These are phyloP conservation scores for Elsinoe batatas DNA, from an alignment of 2,329 filamentous ascomycete genomes.

Conservation along the genomic window DNA sequence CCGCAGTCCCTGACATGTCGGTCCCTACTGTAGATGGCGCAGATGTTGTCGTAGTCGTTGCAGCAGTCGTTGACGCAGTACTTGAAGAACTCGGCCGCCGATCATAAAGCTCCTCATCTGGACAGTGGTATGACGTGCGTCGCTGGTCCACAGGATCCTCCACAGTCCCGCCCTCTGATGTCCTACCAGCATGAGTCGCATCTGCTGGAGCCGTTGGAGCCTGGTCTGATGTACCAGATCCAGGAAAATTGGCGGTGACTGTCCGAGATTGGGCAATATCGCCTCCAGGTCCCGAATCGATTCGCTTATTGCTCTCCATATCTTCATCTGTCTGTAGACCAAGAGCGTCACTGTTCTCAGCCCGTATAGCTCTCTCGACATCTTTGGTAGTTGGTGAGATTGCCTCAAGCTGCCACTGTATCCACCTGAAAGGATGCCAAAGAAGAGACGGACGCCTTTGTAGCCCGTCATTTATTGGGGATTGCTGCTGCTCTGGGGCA, in stretches of 20 bases:
- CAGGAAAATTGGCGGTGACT: too few species aligned
- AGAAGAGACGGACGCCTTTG: neutral
- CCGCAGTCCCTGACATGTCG: neutral
- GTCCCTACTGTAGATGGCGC: neutral
- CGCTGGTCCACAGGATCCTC: too few species aligned
- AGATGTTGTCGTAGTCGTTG: neutral
- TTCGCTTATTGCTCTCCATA: neutral
- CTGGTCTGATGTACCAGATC: too few species aligned
- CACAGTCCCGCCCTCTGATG: too few species aligned
- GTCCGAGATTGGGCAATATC: neutral
- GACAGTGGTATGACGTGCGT: neutral
- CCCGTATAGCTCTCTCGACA: neutral
- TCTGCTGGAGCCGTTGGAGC: too few species aligned
- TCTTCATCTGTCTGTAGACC: neutral
- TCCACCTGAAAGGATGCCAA: neutral
- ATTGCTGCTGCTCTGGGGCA: neutral
- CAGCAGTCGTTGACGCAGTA: neutral
- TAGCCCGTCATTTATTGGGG: too few species aligned
- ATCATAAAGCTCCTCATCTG: slow-evolving; percentile 7
- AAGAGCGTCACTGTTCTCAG: neutral
- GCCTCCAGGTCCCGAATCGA: neutral
- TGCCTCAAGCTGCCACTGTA: neutral
- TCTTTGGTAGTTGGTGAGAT: neutral
- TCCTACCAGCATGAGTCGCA: too few species aligned
- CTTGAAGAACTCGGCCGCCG: neutral